Evolutionary conservation across 352 stramenopile genomes (phyloP).

Genomic region (Pythium coloratum): DNA sequence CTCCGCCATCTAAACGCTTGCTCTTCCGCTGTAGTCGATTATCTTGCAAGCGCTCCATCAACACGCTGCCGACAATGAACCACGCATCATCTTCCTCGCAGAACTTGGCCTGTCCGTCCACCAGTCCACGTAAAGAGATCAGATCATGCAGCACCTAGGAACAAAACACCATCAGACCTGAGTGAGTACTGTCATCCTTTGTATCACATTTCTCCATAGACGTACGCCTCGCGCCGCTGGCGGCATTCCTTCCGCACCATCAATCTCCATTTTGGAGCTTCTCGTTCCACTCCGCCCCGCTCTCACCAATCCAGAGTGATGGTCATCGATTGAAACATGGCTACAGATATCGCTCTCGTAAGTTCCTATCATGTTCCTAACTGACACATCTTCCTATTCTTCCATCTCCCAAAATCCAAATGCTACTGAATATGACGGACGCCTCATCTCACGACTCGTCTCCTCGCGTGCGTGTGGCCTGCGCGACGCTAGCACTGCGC

Average conservation of each 20-base stretch:
- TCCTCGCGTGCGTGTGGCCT: neutral
- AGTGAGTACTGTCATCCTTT: neutral
- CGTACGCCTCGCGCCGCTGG: neutral
- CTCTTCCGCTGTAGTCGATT: neutral
- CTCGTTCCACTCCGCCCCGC: neutral
- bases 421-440: neutral
- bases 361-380: slow-evolving; percentile 2
- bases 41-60: neutral
- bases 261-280: slow-evolving; percentile 1
- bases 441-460: neutral
- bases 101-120: neutral
- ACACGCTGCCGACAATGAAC: neutral
- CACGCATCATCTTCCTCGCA: neutral
- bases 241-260: neutral
- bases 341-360: neutral
- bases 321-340: neutral
- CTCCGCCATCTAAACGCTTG: neutral
- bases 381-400: too few relatives aligned
- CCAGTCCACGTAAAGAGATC: neutral
- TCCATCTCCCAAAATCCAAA: neutral
- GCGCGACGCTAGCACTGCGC: slow-evolving; percentile 12
- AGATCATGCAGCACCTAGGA: neutral
- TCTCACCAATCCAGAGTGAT: neutral
- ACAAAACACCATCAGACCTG: neutral
- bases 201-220: neutral